These are phyloP conservation scores for Draba incana DNA, from an alignment of 345 rosid genomes.

Conservation along the genomic window DNA sequence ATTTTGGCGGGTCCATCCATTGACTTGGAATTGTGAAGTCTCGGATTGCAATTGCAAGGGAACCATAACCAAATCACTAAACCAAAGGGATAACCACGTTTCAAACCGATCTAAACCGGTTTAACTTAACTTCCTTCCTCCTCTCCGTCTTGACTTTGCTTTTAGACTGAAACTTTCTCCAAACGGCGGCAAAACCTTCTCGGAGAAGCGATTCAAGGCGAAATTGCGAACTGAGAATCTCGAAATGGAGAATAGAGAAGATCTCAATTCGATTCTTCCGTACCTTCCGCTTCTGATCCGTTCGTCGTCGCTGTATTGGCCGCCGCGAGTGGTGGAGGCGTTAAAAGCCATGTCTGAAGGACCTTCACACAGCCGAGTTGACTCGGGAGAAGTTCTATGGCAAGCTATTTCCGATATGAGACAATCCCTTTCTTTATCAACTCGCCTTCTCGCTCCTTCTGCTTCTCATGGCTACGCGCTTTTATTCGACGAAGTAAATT, in stretches of 20 bases:
- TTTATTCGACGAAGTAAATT: constrained; percentile 67
- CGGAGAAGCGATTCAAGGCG: constrained; percentile 24
- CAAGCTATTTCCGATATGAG: constrained; percentile 61
- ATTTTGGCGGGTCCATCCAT: too few species aligned
- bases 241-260: constrained; percentile 60
- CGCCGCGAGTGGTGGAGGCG: constrained; percentile 60
- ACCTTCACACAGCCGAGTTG: constrained; percentile 59
- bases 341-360: constrained; percentile 67
- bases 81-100: constrained; percentile 4
- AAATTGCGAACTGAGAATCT: background rate
- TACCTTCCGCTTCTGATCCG: constrained; percentile 57
- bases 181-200: constrained; percentile 23
- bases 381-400: constrained; percentile 65
- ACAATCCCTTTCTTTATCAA: constrained; percentile 49
- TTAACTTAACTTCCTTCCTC: background rate
- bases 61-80: background rate
- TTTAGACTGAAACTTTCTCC: background rate
- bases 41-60: too few species aligned
- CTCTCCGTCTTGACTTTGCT: constrained; percentile 2
- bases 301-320: constrained; percentile 68
- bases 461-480: constrained; percentile 61
- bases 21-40: too few species aligned
- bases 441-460: constrained; percentile 49
- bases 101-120: constrained; percentile 21
- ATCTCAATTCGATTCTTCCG: constrained; percentile 56